These are phyloP conservation scores for Colletotrichum filicis DNA, from an alignment of 2,329 filamentous ascomycete species.

Conservation along the genomic window DNA sequence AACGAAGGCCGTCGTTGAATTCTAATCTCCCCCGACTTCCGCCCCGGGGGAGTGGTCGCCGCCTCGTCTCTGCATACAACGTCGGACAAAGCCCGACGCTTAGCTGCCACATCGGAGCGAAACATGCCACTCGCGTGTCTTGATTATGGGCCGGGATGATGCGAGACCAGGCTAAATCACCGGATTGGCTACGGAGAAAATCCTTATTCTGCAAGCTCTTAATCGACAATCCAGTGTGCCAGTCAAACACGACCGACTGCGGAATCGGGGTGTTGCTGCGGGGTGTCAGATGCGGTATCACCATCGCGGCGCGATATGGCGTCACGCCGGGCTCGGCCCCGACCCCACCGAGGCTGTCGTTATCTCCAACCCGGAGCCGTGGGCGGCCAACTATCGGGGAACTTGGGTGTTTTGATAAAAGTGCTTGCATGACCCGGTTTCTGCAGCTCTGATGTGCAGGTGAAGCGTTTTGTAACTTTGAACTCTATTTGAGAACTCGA, in stretches of 20 bases:
- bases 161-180: background rate
- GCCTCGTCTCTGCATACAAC: background rate
- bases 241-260: background rate
- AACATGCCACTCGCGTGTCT: slow-evolving; percentile 23
- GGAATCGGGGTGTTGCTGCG: slow-evolving; percentile 1
- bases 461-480: background rate
- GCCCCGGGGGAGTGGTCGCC: background rate
- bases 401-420: slow-evolving; percentile 11
- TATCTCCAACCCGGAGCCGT: slow-evolving; percentile 20
- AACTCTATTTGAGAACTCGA: background rate
- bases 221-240: background rate
- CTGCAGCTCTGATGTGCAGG: background rate
- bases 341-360: slow-evolving; percentile 17
- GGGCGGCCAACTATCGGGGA: background rate
- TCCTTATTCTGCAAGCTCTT: background rate
- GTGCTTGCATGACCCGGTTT: background rate
- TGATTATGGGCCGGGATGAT: slow-evolving; percentile 24
- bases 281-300: slow-evolving; percentile 25
- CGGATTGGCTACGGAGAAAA: slow-evolving; percentile 15
- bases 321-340: slow-evolving; percentile 34
- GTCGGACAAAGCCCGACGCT: slow-evolving; percentile 22
- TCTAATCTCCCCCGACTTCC: background rate
- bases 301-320: slow-evolving; percentile 28
- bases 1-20: background rate
- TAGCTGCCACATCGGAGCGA: background rate